Evolutionary conservation across 163 green algal genomes (phyloP).

Genomic region (Volvox carteri): DNA sequence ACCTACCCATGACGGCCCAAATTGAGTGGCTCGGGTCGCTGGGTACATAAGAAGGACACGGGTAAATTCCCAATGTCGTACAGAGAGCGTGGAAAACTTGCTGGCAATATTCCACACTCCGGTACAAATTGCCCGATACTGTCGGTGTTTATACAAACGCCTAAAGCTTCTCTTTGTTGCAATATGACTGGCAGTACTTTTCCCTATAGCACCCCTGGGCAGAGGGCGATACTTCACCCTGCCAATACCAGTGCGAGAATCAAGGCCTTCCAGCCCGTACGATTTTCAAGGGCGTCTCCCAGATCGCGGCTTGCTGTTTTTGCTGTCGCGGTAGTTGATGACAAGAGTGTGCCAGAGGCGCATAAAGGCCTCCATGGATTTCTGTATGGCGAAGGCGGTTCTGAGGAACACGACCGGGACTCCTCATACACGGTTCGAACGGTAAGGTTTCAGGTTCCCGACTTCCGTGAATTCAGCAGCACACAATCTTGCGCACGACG

Average conservation of each 20-base stretch:
- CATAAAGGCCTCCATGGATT: slow-evolving; percentile 80
- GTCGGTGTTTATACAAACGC: no score
- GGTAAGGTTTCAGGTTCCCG: slow-evolving; percentile 22
- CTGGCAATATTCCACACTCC: no score
- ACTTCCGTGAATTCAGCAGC: no score
- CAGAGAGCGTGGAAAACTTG: no score
- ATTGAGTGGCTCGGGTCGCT: no score
- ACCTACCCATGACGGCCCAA: no score
- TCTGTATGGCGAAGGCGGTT: slow-evolving; percentile 83
- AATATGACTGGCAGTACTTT: not conserved
- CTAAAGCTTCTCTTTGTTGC: no score
- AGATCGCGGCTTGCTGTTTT: not conserved
- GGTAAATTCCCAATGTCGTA: no score
- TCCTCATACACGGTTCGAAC: not conserved
- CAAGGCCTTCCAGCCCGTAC: not conserved
- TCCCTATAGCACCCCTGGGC: not conserved
- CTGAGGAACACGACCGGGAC: slow-evolving; percentile 71
- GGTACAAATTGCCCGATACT: no score
- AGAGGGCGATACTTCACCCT: not conserved
- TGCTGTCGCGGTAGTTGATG: slow-evolving; percentile 16
- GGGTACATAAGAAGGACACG: no score
- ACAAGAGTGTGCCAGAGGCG: slow-evolving; percentile 65
- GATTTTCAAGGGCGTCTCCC: not conserved
- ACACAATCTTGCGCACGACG: no score
- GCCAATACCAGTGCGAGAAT: not conserved